Evolutionary conservation across 1,284 basidiomycete genomes (phyloP).

Genomic region (Ustilago hordei): DNA sequence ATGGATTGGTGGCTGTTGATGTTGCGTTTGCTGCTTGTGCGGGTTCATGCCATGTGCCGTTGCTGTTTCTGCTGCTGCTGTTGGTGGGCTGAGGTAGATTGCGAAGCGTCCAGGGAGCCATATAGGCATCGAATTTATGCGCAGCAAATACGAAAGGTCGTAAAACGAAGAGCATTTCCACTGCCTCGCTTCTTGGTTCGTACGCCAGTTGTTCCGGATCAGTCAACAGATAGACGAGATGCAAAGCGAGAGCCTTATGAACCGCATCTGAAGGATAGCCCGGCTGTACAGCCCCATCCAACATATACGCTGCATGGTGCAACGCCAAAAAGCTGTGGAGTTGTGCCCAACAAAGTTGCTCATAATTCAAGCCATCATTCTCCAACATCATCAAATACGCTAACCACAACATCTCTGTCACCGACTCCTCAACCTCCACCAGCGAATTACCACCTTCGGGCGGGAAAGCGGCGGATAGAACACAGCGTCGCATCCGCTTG

Average conservation of each 20-base stretch:
- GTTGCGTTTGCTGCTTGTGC: neutral
- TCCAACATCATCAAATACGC: constrained; percentile 63
- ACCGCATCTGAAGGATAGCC: constrained; percentile 70
- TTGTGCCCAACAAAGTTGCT: constrained; percentile 54
- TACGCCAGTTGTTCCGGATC: constrained; percentile 64
- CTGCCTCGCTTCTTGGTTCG: constrained; percentile 70
- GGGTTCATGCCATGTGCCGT: neutral
- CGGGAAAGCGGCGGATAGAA: neutral
- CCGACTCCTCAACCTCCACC: constrained; percentile 20
- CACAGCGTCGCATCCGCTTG: constrained; percentile 54
- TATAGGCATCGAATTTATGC: constrained; percentile 73
- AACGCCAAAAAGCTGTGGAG: constrained; percentile 54
- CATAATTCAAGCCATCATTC: constrained; percentile 61
- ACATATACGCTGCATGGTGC: constrained; percentile 67
- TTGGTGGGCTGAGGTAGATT: constrained; percentile 33
- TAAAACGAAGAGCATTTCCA: constrained; percentile 73
- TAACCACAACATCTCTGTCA: constrained; percentile 61
- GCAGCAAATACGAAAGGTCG: constrained; percentile 74
- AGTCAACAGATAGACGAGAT: constrained; percentile 71
- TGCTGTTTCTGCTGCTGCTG: neutral
- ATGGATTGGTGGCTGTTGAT: constrained; percentile 62
- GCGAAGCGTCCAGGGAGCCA: constrained; percentile 72
- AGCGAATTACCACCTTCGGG: constrained; percentile 8
- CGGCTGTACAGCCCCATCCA: constrained; percentile 68
- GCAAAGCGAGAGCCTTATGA: constrained; percentile 71